Base-by-base conservation (phyloP, 257 asterid species). In the Fraxinus quadrangulata region DNA sequence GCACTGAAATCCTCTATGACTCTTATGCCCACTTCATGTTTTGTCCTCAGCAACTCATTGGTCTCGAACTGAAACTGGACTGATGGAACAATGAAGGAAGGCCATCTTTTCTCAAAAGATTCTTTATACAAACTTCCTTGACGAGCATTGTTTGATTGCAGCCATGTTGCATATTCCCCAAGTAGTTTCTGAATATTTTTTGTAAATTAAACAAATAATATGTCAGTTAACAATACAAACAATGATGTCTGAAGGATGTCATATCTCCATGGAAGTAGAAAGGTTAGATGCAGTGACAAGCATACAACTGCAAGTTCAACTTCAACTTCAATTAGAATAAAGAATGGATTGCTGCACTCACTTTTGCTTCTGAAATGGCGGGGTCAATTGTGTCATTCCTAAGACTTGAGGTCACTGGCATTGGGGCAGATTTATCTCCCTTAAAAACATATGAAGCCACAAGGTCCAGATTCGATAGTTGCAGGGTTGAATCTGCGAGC, bases 401-500 rank as follows among this genome's bases (percentile, higher is more conserved):
- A 72, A 93, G 92, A 83, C 83, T 85, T 33, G 83, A 81, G 67
- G 95, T 86, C 71, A 87, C 90, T 23, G 96, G 94, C 96, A 87
- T 88, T 74, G 88, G 82, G 63, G 88, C 45, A 77, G 96, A 89
- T 82, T 88, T 96, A 77, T 84, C 94, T 77, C 95, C 96, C 80
- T 89, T 87, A 76, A 93, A 88, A 81, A 93, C 85, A 82, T 81
- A 92, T 40, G 92, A 82, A 71, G 89, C 79, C 51, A 83, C 97
- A 71, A 90, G 89, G 81, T 93, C 97, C 77, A 96, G 75, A 85
- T 96, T 96, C 71, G 99, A 93, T 80, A 93, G 74, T 77, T 78
- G 92, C 78, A 96, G 82, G 70, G 96, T 84, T 75, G 98, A 90
- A 74, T 90, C 95, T 39, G 90, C 92, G 69, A 96, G 96, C 80